phyloP scores from a whole-genome alignment of 257 asterid genomes.

The Solanum ahanhuiri region DNA sequence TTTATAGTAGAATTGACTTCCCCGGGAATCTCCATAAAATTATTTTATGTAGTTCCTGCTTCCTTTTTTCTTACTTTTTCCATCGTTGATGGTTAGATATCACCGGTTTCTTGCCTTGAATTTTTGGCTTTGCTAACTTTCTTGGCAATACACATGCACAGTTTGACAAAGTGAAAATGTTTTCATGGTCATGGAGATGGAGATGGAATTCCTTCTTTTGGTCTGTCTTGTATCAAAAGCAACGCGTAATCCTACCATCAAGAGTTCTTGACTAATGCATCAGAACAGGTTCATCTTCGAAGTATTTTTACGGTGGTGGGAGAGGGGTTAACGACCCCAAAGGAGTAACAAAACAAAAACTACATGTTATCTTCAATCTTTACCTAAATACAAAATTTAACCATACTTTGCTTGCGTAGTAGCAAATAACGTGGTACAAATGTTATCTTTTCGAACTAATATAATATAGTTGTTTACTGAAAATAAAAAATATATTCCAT shows the following conservation, averaged over 20 bases:
- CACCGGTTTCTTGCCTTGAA: conserved; percentile 11
- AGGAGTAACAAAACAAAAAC: background rate
- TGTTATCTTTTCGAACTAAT: background rate
- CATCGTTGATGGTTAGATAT: conserved; percentile 4
- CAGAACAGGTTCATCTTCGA: background rate
- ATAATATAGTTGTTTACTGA: background rate
- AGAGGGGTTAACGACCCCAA: background rate
- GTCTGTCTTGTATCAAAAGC: background rate
- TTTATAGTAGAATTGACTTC: conserved; percentile 18
- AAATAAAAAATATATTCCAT: background rate
- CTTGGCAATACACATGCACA: background rate
- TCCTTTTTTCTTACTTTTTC: background rate
- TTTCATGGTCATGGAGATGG: background rate
- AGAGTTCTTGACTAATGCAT: background rate
- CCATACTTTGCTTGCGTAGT: background rate
- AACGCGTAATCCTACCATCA: background rate
- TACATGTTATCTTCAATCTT: background rate
- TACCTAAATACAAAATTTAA: background rate
- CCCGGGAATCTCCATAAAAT: conserved; percentile 1
- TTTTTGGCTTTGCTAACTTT: conserved; percentile 1
- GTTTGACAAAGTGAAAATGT: background rate
- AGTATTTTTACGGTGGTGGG: background rate
- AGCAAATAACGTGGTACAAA: background rate
- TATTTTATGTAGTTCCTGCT: conserved; percentile 4
- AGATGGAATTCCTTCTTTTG: background rate